Base-by-base conservation (phyloP, 1,284 basidiomycete species). In the Xanthoconium separans region DNA sequence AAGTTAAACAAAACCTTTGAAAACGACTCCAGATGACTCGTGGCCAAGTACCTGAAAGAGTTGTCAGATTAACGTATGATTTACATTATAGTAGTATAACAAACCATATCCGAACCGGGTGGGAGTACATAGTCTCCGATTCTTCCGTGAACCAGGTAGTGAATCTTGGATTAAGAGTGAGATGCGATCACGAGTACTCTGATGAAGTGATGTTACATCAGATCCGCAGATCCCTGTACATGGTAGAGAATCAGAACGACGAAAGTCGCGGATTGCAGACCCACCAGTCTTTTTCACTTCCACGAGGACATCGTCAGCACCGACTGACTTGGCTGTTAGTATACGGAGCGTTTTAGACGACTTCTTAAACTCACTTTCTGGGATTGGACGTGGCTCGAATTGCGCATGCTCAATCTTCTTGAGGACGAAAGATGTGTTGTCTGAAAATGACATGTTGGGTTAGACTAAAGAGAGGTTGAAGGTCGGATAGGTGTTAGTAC, bases 261-360 rank as follows among this genome's bases (percentile, higher is more conserved):
- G 18, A 24, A 29, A 53, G 36, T 47, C 36, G 45, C 37, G 27
- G 15, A 52, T 29, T 34, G 33, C 51, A 22, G 20, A 67, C 81
- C 56, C 58, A 87, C 90, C 91, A 22, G 93, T 95, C 75, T 96
- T 95, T 74, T 94, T 94, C 47, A 98, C 87, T 65, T 92, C 83
- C 45, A 98, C 84, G 31, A 98, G 83, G 43, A 95, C 93, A 64
- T 97, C 89, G 64, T 90, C 79, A 50, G 81, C 81, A 22, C 78
- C 77, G 58, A 91, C 88, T 89, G 64, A 30, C 15, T 54, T 44
- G 49, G 20, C 57, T 31, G 45, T 52, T 20, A 54, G 39, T 18
- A 18, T 39, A 54, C 51, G 3, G 24, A 24, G 41, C 52, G n/a
- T 39, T 20, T n/a, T 29, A 31, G 44, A 34, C 7, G 34, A 29